Base-by-base conservation (phyloP, 129 eudicot genomes). In the Chrysanthemum lavandulifolium region DNA sequence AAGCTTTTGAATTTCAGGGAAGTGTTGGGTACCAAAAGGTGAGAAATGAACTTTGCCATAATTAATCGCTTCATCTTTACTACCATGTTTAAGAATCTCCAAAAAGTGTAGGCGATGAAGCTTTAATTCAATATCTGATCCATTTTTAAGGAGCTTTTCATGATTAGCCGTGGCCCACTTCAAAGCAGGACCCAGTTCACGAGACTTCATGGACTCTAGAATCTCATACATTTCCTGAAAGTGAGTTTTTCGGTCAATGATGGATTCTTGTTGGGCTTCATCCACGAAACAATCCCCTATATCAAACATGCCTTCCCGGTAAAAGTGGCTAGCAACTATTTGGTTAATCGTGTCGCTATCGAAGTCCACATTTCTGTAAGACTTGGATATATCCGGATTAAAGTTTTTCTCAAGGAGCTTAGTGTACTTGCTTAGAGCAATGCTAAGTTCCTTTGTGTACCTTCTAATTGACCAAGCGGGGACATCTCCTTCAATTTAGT, bases 1-100 rank as follows among this genome's bases (percentile, higher is more conserved):
- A 10, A 94, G 97, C 83, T 86, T 94, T 72, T 88, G 93, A 85
- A 94, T 71, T 78, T 90, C 99, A 2, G 89, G 81, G 65, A 88
- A 75, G 52, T 83, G 87, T 49, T 74, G 76, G 68, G 69, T 23
- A 36, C 85, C 86, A 69, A 88, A 84, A 15, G 88, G 91, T 14
- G 96, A 61, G 61, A 94, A 71, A 71, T 69, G 73, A 18, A 84
- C 77, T 69, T 90, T 84, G 13, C 86, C 87, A 73, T 94, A 94
- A 11, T 82, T 84, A 10, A 94, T 76, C 47, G 96, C 97, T 69
- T 86, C 93, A 19, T 90, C 96, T 65, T 88, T 68, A 51, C 86
- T 85, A 43, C 72, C 71, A 2, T 81, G 81, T 81, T 90, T 87
- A 73, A 88, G 77, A 71, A 86, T 86, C 60, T 90, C 97, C 58